Percentiles rank a stretch among this genome's conserved stretches.
These are phyloP conservation scores for Emericellopsis cladophorae DNA, from an alignment of 2,329 filamentous ascomycete species.

Conservation along the genomic window DNA sequence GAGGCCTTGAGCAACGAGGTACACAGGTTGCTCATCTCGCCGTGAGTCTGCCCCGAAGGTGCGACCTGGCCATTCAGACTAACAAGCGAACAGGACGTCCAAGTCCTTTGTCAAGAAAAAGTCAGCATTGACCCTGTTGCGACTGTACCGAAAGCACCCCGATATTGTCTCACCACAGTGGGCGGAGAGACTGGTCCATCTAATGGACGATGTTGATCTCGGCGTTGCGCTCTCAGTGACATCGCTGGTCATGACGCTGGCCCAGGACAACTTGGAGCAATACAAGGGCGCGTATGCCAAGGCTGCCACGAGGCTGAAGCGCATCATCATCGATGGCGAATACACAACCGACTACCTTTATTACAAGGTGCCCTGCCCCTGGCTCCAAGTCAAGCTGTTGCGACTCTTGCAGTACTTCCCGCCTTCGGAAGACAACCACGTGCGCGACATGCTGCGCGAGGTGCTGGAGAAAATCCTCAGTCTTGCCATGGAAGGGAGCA, in stretches of 20 bases:
- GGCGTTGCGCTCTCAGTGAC: constrained; percentile 93
- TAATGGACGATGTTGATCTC: constrained; percentile 94
- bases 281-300: constrained; percentile 94
- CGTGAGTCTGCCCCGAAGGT: constrained; percentile 41
- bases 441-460: constrained; percentile 83
- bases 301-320: constrained; percentile 78
- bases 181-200: constrained; percentile 95
- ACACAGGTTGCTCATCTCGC: constrained; percentile 85
- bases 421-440: constrained; percentile 90
- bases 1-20: constrained; percentile 88
- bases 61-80: neutral
- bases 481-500: constrained; percentile 81
- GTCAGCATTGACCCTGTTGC: constrained; percentile 82
- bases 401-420: constrained; percentile 91
- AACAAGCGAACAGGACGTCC: constrained; percentile 37
- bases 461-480: constrained; percentile 86
- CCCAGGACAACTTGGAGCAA: constrained; percentile 86
- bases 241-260: constrained; percentile 85
- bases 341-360: constrained; percentile 88
- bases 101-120: constrained; percentile 99
- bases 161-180: constrained; percentile 92
- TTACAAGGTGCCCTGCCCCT: constrained; percentile 98
- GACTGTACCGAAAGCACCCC: constrained; percentile 87
- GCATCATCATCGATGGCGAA: constrained; percentile 81
- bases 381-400: constrained; percentile 92